A percentile compares a stretch with the other conserved stretches of the same genome.
These are phyloP conservation scores for Auricularia auricula-judae DNA, from an alignment of 768 basidiomycete species.

Conservation along the genomic window DNA sequence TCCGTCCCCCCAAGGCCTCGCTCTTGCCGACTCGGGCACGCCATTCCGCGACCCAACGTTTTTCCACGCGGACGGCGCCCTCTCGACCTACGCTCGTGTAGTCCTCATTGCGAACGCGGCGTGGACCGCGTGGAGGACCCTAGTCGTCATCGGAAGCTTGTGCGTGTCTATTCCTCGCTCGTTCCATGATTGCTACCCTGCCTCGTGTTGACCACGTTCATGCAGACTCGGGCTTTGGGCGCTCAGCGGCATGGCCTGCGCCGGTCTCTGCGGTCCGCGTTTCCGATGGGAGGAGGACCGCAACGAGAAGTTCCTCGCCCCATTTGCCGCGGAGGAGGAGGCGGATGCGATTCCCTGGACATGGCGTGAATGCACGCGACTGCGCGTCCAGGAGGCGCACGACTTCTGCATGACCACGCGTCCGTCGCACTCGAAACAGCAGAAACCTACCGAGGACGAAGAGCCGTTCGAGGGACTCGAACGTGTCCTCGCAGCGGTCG, in stretches of 20 bases:
- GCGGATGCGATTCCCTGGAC: conserved; percentile 55
- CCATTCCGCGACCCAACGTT: conserved; percentile 58
- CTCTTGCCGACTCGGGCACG: conserved; percentile 36
- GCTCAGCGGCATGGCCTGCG: conserved; percentile 63
- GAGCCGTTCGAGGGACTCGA: conserved; percentile 43
- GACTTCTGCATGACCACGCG: conserved; percentile 58
- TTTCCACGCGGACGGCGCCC: conserved; percentile 56
- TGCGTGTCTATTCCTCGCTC: conserved; percentile 21
- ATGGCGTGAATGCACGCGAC: conserved; percentile 63
- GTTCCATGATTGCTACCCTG: neutral
- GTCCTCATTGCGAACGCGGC: conserved; percentile 69
- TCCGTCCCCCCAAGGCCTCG: conserved; percentile 35
- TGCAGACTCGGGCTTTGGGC: conserved; percentile 69
- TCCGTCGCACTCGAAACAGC: conserved; percentile 3
- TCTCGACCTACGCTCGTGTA: conserved; percentile 70
- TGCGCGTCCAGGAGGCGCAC: conserved; percentile 66
- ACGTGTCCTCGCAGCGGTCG: conserved; percentile 49
- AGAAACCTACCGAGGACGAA: conserved; percentile 4
- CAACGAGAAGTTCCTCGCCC: neutral
- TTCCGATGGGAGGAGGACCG: conserved; percentile 68
- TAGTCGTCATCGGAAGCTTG: conserved; percentile 65
- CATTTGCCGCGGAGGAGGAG: conserved; percentile 33
- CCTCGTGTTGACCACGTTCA: neutral
- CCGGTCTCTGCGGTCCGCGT: conserved; percentile 75
- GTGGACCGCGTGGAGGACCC: conserved; percentile 67